Evolutionary conservation across 495 filamentous ascomycete species (phyloP), one percentile per base, ranked within the genome.

Genomic region (Lasiosphaeria hispida): DNA sequence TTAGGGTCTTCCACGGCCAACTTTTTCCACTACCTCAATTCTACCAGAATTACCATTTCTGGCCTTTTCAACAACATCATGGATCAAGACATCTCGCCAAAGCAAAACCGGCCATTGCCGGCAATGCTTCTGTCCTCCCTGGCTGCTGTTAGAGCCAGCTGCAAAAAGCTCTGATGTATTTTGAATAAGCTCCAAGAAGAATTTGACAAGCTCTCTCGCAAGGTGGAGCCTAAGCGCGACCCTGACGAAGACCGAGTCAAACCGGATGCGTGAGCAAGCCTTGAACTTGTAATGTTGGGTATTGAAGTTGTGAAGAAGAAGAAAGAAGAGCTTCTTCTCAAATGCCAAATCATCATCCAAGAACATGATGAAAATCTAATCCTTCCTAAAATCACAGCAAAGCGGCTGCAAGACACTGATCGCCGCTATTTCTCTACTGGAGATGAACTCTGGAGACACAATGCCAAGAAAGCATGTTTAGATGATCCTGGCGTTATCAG

Each of bases 81-180:
- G 43, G 43, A 47, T 47, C 43, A 47, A 47, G n/a, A 47, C 43
- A 47, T 47, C 43, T 47, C 43, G 43, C 43, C 43, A 47, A 47
- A 47, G 17, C 43, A 19, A 47, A 47, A 17, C 43, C 43, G 43
- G 43, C 43, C 43, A 47, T 47, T 13, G 17, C 43, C 43, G n/a
- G 43, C 43, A 47, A 47, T 47, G 43, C 43, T 47, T 47, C 43
- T 13, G 43, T 47, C 43, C 43, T 47, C 43, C 43, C 43, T 47
- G 43, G 4, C 43, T 47, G 43, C 43, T 13, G 43, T 47, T 19
- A 47, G 43, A 47, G 43, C 43, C 43, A 47, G 43, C 43, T 13
- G 43, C 43, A 13, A 47, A 47, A 47, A 47, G 43, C 43, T 47
- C 43, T 13, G 11, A 47, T 47, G 49, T 38, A 53, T 53, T 38